Evolutionary conservation across 2,329 filamentous ascomycete genomes (phyloP).

Genomic region (Triangularia setosa): DNA sequence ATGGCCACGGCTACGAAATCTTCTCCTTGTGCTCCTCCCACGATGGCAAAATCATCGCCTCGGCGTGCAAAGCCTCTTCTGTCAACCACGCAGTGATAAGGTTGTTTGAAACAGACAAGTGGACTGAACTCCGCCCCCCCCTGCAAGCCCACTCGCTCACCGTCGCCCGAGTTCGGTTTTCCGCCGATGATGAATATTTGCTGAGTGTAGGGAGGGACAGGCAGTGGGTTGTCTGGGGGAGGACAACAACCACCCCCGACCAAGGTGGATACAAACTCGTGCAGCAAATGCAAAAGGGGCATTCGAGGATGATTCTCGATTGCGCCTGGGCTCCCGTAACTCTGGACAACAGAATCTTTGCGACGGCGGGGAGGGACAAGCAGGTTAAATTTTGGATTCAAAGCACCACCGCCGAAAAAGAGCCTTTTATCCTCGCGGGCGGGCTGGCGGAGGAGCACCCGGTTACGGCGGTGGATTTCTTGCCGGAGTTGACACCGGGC

Average conservation of each 20-base stretch:
- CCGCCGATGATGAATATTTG: constrained; percentile 65
- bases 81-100: constrained; percentile 92
- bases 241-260: constrained; percentile 34
- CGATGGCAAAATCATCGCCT: constrained; percentile 74
- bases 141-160: constrained; percentile 84
- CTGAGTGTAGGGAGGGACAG: constrained; percentile 88
- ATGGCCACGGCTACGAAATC: constrained; percentile 96
- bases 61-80: constrained; percentile 88
- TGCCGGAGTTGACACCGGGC: constrained; percentile 32
- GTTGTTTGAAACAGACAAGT: constrained; percentile 79
- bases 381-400: constrained; percentile 66
- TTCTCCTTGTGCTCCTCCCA: constrained; percentile 77
- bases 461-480: constrained; percentile 69
- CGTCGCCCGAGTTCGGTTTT: constrained; percentile 78
- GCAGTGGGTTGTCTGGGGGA: constrained; percentile 76
- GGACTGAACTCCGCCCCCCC: constrained; percentile 82
- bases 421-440: constrained; percentile 50
- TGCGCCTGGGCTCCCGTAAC: constrained; percentile 69
- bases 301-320: constrained; percentile 88
- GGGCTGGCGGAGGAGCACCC: constrained; percentile 54
- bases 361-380: constrained; percentile 89
- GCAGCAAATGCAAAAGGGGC: constrained; percentile 74
- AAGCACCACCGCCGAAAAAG: constrained; percentile 27
- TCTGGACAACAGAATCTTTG: constrained; percentile 52
- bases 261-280: constrained; percentile 51